These are phyloP conservation scores for Amanita molliuscula DNA, from an alignment of 768 basidiomycete species.

Conservation along the genomic window DNA sequence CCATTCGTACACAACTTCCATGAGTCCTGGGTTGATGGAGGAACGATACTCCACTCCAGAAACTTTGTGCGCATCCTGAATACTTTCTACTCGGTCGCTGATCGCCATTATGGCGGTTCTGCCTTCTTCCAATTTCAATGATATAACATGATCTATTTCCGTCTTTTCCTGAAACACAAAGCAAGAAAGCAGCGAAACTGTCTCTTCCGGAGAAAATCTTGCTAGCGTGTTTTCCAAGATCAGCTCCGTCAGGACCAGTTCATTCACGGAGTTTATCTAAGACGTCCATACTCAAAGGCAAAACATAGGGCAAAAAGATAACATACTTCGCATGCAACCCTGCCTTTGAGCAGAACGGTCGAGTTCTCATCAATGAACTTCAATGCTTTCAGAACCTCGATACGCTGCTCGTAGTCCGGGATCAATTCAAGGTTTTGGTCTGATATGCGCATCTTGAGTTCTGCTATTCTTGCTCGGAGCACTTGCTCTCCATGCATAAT, in stretches of 20 bases:
- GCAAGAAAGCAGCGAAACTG: slow-evolving; percentile 89
- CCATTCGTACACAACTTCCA: slow-evolving; percentile 99
- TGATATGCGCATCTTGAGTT: slow-evolving; percentile 77
- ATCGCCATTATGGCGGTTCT: slow-evolving; percentile 69
- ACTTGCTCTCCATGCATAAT: slow-evolving; percentile 67
- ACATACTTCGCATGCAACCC: slow-evolving; percentile 93
- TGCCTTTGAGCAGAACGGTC: slow-evolving; percentile 90
- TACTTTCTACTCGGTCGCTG: slow-evolving; percentile 63
- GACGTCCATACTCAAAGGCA: slow-evolving; percentile 3
- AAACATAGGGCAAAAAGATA: background rate
- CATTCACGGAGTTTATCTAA: slow-evolving; percentile 97
- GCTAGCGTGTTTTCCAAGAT: slow-evolving; percentile 94
- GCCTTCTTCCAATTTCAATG: slow-evolving; percentile 72
- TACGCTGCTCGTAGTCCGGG: slow-evolving; percentile 93
- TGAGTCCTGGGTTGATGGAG: slow-evolving; percentile 80
- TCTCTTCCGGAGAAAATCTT: slow-evolving; percentile 87
- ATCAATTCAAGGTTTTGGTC: slow-evolving; percentile 95
- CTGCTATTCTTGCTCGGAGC: slow-evolving; percentile 62
- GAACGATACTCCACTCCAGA: slow-evolving; percentile 68
- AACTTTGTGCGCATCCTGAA: slow-evolving; percentile 78
- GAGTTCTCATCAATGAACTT: slow-evolving; percentile 94
- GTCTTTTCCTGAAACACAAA: slow-evolving; percentile 99
- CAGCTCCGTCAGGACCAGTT: slow-evolving; percentile 91
- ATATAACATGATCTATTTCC: slow-evolving; percentile 75
- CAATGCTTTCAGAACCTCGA: slow-evolving; percentile 82